phyloP scores from a whole-genome alignment of 352 stramenopile genomes.

The Pythium scleroteichum region DNA sequence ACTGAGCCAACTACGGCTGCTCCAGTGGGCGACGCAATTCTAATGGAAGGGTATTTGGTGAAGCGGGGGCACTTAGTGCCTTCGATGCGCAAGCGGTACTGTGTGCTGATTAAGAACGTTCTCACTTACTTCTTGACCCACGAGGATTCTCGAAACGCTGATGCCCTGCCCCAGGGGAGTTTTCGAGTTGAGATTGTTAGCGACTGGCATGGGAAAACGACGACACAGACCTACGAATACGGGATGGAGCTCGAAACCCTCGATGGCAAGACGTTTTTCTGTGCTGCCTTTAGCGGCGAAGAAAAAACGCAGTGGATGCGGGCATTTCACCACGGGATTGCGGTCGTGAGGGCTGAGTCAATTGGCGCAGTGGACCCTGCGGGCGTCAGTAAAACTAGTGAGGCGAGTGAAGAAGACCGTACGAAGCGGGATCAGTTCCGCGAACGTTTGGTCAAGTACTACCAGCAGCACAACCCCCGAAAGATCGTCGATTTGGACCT shows the following conservation, averaged over 20 bases:
- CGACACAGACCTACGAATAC: conserved; percentile 47
- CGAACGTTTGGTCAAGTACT: conserved; percentile 32
- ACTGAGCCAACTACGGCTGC: not conserved
- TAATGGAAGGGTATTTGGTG: conserved; percentile 79
- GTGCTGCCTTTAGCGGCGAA: conserved; percentile 45
- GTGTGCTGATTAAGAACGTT: conserved; percentile 50
- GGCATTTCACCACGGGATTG: conserved; percentile 58
- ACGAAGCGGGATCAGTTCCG: conserved; percentile 25
- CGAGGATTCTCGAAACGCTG: conserved; percentile 58
- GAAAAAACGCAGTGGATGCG: conserved; percentile 67
- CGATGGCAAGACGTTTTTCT: conserved; percentile 76
- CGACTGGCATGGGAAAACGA: conserved; percentile 76
- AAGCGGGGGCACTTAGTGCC: conserved; percentile 72
- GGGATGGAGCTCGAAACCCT: conserved; percentile 70
- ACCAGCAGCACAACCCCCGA: conserved; percentile 33
- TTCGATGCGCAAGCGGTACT: conserved; percentile 80
- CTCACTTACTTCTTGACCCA: conserved; percentile 71
- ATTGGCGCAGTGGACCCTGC: not conserved
- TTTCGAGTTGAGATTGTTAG: conserved; percentile 57
- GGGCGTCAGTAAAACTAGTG: not conserved
- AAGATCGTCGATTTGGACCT: conserved; percentile 37
- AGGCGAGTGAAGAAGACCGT: conserved; percentile 8
- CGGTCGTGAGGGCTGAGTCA: conserved; percentile 21
- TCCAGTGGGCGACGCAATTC: conserved; percentile 15
- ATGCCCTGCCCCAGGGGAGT: conserved; percentile 27